Evolutionary conservation across 2,329 filamentous ascomycete genomes (phyloP).

Genomic region (Apiospora malaysiana): DNA sequence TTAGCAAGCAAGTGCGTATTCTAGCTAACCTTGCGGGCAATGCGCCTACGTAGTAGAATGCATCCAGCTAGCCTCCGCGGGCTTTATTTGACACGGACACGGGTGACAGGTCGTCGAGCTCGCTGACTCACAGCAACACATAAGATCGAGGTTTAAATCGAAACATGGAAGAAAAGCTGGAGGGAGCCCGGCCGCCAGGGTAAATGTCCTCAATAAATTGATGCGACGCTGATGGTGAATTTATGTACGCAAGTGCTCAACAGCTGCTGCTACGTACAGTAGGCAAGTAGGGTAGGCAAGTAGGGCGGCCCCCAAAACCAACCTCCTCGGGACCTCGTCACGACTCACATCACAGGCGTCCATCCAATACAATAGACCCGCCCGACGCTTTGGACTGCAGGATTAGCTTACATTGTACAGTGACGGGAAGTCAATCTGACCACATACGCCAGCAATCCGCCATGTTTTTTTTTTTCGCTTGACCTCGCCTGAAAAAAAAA

Average conservation of each 20-base stretch:
- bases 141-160: neutral
- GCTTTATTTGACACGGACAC: neutral
- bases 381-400: slow-evolving; percentile 16
- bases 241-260: neutral
- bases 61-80: neutral
- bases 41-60: neutral
- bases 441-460: slow-evolving; percentile 1
- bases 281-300: no score
- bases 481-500: neutral
- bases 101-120: neutral
- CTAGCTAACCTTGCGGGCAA: neutral
- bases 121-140: neutral
- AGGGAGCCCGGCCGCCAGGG: neutral
- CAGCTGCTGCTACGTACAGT: neutral
- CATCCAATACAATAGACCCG: slow-evolving; percentile 8
- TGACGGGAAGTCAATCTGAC: slow-evolving; percentile 18
- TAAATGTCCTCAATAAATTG: neutral
- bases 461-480: neutral
- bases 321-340: slow-evolving; percentile 5
- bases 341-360: slow-evolving; percentile 7
- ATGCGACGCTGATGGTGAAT: slow-evolving; percentile 3
- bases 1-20: neutral
- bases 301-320: slow-evolving; percentile 4
- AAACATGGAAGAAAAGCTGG: neutral
- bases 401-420: slow-evolving; percentile 4